Percentiles rank a stretch among this genome's conserved stretches.
These are phyloP conservation scores for Schizophyllum amplum DNA, from an alignment of 1,284 basidiomycete species.

Conservation along the genomic window DNA sequence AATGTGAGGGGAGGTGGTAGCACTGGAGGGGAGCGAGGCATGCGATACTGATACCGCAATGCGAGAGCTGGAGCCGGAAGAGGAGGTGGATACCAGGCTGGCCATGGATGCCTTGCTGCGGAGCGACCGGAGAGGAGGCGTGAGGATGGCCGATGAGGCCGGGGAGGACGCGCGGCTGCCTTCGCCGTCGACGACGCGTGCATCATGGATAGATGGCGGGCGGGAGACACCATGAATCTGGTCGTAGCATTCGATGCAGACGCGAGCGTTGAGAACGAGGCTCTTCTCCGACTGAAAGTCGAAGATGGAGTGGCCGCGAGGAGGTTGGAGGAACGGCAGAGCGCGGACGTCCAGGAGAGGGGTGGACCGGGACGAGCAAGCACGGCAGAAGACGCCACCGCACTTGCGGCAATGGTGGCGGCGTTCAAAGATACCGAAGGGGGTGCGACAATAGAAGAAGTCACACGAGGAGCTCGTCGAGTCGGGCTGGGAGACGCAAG, in stretches of 20 bases:
- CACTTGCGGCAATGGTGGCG: slow-evolving; percentile 77
- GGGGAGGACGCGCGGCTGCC: slow-evolving; percentile 22
- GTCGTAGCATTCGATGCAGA: slow-evolving; percentile 68
- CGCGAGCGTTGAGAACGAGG: slow-evolving; percentile 42
- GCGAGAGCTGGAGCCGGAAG: slow-evolving; percentile 23
- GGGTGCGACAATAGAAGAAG: slow-evolving; percentile 56
- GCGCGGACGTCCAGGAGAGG: slow-evolving; percentile 25
- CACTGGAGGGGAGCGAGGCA: slow-evolving; percentile 18
- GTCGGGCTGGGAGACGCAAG: slow-evolving; percentile 40
- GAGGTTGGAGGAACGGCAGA: slow-evolving; percentile 60
- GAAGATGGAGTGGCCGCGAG: slow-evolving; percentile 49
- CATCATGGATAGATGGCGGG: slow-evolving; percentile 9
- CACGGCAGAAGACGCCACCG: slow-evolving; percentile 31
- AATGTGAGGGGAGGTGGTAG: slow-evolving; percentile 9
- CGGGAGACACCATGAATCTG: slow-evolving; percentile 51
- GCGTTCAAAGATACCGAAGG: slow-evolving; percentile 61
- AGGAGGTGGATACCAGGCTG: slow-evolving; percentile 24
- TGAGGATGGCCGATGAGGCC: slow-evolving; percentile 23
- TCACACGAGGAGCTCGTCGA: slow-evolving; percentile 53
- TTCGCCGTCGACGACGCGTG: slow-evolving; percentile 21
- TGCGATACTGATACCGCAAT: slow-evolving; percentile 22
- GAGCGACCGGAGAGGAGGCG: slow-evolving; percentile 29
- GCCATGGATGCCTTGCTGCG: slow-evolving; percentile 15
- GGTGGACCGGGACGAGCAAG: slow-evolving; percentile 6
- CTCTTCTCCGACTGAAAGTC: slow-evolving; percentile 47